Percentiles rank a stretch among this genome's conserved stretches.
phyloP scores from a whole-genome alignment of 352 stramenopile species.

The Pythium biforme region DNA sequence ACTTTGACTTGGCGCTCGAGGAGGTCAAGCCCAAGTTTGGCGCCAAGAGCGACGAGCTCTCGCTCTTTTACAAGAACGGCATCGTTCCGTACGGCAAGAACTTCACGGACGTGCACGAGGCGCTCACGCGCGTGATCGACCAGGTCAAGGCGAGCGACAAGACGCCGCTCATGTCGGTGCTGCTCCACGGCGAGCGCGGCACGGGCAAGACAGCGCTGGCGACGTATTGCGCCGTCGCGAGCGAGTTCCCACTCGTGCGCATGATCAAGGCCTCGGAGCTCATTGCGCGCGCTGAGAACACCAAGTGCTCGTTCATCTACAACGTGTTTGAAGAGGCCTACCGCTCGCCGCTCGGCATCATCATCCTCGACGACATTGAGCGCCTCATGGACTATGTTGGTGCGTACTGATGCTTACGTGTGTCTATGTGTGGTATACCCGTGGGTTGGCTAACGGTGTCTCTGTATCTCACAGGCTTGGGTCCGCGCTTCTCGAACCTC shows the following conservation, averaged over 20 bases:
- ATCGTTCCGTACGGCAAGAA: conserved; percentile 94
- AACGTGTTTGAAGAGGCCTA: conserved; percentile 98
- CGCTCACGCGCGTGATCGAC: conserved; percentile 92
- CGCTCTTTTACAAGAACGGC: conserved; percentile 95
- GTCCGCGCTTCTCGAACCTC: conserved; percentile 97
- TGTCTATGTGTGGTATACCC: not conserved
- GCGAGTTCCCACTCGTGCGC: conserved; percentile 97
- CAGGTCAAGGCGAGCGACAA: conserved; percentile 93
- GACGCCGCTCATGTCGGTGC: conserved; percentile 96
- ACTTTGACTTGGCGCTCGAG: conserved; percentile 95
- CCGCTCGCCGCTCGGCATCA: conserved; percentile 97
- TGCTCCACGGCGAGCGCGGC: conserved; percentile 94
- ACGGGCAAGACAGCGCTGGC: conserved; percentile 97
- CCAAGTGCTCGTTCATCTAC: conserved; percentile 95
- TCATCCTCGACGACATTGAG: conserved; percentile 99
- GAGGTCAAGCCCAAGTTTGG: conserved; percentile 99
- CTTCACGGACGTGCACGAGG: conserved; percentile 93
- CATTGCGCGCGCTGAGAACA: conserved; percentile 93
- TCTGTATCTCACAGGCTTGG: conserved; percentile 78
- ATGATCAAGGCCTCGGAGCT: conserved; percentile 98
- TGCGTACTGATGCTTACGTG: conserved; percentile 30
- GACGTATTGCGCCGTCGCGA: conserved; percentile 95
- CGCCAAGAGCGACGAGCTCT: conserved; percentile 91
- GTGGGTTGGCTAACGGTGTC: conserved; percentile 2
- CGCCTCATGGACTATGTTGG: conserved; percentile 97